A percentile compares a stretch with the other conserved stretches of the same genome.
phyloP scores from a whole-genome alignment of 2,329 filamentous ascomycete species.

The Tolypocladium sp. region DNA sequence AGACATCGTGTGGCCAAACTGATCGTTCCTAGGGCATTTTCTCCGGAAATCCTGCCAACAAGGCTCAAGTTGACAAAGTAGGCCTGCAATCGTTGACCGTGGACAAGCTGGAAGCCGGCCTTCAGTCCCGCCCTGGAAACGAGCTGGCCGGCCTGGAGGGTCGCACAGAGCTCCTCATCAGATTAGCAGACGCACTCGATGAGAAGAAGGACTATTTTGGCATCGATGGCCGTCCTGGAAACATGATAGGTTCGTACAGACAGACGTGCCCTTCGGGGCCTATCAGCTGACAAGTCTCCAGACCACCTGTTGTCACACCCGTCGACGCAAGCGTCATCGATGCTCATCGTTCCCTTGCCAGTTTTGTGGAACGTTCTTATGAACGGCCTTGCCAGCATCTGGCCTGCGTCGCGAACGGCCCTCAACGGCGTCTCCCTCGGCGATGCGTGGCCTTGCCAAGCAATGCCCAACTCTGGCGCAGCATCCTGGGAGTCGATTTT shows the following conservation, averaged over 20 bases:
- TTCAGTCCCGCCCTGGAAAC: constrained; percentile 78
- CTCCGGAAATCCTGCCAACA: constrained; percentile 71
- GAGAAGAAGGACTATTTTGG: constrained; percentile 80
- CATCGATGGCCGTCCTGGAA: constrained; percentile 73
- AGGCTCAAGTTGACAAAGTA: constrained; percentile 80
- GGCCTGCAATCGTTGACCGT: constrained; percentile 68
- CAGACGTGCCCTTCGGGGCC: background rate
- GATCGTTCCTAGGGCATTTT: constrained; percentile 57
- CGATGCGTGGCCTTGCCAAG: constrained; percentile 86
- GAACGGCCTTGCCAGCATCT: constrained; percentile 77
- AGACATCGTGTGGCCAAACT: constrained; percentile 3
- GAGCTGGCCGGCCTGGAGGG: constrained; percentile 79
- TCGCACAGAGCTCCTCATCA: constrained; percentile 67
- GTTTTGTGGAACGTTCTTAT: constrained; percentile 88
- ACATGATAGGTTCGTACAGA: constrained; percentile 69
- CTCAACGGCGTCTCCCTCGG: constrained; percentile 83
- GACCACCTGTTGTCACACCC: constrained; percentile 92
- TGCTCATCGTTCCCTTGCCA: constrained; percentile 77
- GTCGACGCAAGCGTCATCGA: constrained; percentile 78
- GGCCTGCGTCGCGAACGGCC: constrained; percentile 77
- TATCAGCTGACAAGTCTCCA: constrained; percentile 24
- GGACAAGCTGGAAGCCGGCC: constrained; percentile 65
- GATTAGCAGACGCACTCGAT: constrained; percentile 64
- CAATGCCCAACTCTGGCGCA: constrained; percentile 56
- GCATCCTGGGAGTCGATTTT: constrained; percentile 68